These are phyloP conservation scores for Alternaria solani DNA, from an alignment of 2,329 filamentous ascomycete genomes.

Conservation along the genomic window DNA sequence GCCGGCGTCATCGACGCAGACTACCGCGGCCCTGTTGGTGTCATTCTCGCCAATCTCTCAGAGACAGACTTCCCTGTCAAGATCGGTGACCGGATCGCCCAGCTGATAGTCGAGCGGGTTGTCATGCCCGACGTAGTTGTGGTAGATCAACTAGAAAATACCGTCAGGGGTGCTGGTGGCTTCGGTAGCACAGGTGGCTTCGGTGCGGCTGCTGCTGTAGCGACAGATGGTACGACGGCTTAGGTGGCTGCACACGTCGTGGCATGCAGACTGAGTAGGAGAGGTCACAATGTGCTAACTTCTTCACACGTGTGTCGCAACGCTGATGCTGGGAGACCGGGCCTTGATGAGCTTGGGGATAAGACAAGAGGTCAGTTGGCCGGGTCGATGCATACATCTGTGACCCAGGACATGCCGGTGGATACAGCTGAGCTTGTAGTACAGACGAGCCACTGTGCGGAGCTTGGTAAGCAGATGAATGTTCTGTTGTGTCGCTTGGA, in stretches of 20 bases:
- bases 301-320: not conserved
- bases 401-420: not conserved
- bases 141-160: constrained; percentile 87
- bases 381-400: not conserved
- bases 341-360: not conserved
- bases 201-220: constrained; percentile 19
- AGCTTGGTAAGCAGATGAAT: not conserved
- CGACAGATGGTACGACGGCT: not conserved
- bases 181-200: constrained; percentile 53
- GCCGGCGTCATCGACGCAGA: constrained; percentile 98
- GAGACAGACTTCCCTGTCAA: constrained; percentile 83
- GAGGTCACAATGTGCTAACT: not conserved
- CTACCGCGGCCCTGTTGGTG: constrained; percentile 92
- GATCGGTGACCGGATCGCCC: constrained; percentile 89
- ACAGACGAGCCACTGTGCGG: not conserved
- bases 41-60: constrained; percentile 91
- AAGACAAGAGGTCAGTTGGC: not conserved
- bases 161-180: constrained; percentile 83
- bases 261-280: not conserved
- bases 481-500: not conserved
- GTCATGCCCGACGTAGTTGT: constrained; percentile 92
- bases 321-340: not conserved
- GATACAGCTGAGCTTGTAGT: not conserved
- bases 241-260: not conserved
- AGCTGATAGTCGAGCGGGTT: constrained; percentile 93